Base-by-base conservation (phyloP, 75 land plant species). In the Picea glauca region DNA sequence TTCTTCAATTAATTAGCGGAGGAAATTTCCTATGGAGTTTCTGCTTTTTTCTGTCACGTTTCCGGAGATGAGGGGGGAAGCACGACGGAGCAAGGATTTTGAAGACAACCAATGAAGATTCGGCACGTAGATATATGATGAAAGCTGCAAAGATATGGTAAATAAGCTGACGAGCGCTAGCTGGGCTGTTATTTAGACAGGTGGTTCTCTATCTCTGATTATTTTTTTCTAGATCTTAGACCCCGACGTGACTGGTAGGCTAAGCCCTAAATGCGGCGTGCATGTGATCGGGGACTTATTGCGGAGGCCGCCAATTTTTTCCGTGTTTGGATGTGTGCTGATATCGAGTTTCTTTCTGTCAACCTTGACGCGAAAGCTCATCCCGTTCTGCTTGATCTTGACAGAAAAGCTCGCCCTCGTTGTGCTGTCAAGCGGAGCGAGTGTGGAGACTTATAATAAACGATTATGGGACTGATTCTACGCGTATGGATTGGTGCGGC, bases 311-410 rank as follows among this genome's bases (percentile, higher is more conserved):
- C n/a, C 74, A 3, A 40, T 35, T n/a, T 70, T 70, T 46, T 9
- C 56, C n/a, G 40, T 70, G n/a, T 40, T 40, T 43, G 56, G 74
- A 70, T 20, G 43, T 43, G 43, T 43, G 74, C 35, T 70, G 43
- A 70, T 70, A 20, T 70, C 74, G 23, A 70, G 56, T 70, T 38
- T 70, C 54, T 70, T 38, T 70, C 54, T 43, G 74, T 43, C 74
- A 70, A 43, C 43, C 74, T 43, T 70, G 26, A 70, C 74, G 74
- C n/a, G 54, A 70, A 70, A 70, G 72, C 74, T 70, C n/a, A 23
- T 23, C n/a, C 43, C 50, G 13, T 40, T 70, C 43, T 46, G 40
- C 50, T 46, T 35, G 23, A 70, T 70, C 74, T 70, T 70, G 56
- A 70, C 50, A 70, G 74, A 43, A 70, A 70, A 1, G 74, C 54